Conservation (phyloP, 2,329 filamentous ascomycete species). For the Eutypella sp. region DNA sequence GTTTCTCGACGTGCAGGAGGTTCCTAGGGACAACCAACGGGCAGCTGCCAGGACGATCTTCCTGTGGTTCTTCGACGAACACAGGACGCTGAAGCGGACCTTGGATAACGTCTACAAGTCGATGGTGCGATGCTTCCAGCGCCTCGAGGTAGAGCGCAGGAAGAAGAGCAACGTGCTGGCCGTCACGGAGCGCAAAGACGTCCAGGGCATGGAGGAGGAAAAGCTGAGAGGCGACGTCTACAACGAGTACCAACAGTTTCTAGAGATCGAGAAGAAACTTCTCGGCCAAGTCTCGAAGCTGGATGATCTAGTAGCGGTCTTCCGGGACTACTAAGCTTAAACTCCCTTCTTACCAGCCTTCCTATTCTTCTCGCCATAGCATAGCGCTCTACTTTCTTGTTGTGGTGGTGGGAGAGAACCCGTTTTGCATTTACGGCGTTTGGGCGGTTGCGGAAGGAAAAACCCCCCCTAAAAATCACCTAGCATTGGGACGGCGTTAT, state of each 20-base stretch:
- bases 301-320: conserved; percentile 77
- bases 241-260: conserved; percentile 52
- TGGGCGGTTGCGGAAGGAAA: not conserved
- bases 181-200: conserved; percentile 80
- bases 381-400: too few species aligned
- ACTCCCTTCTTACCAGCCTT: not conserved
- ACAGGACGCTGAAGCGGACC: conserved; percentile 64
- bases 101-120: conserved; percentile 82
- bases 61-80: conserved; percentile 84
- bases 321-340: conserved; percentile 66
- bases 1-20: conserved; percentile 87
- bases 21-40: conserved; percentile 80
- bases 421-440: conserved; percentile 22
- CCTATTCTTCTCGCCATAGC: too few species aligned
- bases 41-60: conserved; percentile 81
- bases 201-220: conserved; percentile 77
- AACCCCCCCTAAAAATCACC: conserved; percentile 1
- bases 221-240: conserved; percentile 73
- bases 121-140: conserved; percentile 80
- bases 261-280: conserved; percentile 66
- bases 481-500: conserved; percentile 15
- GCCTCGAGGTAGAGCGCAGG: conserved; percentile 69
- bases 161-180: conserved; percentile 68
- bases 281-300: conserved; percentile 73
- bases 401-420: too few species aligned